These are phyloP conservation scores for Coelastrella sp. DNA, from an alignment of 139 green algal genomes.

Conservation along the genomic window DNA sequence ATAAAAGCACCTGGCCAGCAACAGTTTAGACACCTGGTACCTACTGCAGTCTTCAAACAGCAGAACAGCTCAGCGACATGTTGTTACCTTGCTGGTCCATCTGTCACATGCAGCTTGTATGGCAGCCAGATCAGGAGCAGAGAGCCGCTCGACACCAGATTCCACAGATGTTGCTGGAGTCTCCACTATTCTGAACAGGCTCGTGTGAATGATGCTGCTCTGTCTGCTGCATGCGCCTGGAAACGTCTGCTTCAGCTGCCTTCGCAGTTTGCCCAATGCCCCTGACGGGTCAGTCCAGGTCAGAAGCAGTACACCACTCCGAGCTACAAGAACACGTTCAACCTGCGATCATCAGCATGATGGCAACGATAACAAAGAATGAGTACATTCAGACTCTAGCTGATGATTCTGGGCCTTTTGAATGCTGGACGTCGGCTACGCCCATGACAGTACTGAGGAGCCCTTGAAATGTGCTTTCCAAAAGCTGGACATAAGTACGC, in stretches of 20 bases:
- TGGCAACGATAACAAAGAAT: no score
- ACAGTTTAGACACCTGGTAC: background rate
- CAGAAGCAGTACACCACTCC: conserved; percentile 30
- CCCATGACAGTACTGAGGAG: no score
- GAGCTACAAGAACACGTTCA: conserved; percentile 14
- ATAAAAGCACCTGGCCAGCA: background rate
- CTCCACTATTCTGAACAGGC: conserved; percentile 14
- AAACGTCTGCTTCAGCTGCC: background rate
- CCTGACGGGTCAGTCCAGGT: conserved; percentile 9
- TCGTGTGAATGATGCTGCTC: conserved; percentile 35
- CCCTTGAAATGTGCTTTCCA: no score
- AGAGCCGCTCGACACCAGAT: background rate
- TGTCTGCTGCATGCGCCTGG: conserved; percentile 25
- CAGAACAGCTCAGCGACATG: background rate
- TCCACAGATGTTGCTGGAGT: background rate
- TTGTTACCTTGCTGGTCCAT: conserved; percentile 5
- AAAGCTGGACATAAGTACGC: no score
- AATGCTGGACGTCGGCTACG: no score
- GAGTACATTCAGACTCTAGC: no score
- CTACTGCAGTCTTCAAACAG: background rate
- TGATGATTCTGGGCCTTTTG: no score
- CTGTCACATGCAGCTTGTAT: conserved; percentile 2
- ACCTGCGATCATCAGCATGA: conserved; percentile 16
- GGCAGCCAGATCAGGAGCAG: background rate
- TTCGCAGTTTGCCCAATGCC: background rate